phyloP scores from a whole-genome alignment of 306 rosid genomes.

The Quillaja saponaria region DNA sequence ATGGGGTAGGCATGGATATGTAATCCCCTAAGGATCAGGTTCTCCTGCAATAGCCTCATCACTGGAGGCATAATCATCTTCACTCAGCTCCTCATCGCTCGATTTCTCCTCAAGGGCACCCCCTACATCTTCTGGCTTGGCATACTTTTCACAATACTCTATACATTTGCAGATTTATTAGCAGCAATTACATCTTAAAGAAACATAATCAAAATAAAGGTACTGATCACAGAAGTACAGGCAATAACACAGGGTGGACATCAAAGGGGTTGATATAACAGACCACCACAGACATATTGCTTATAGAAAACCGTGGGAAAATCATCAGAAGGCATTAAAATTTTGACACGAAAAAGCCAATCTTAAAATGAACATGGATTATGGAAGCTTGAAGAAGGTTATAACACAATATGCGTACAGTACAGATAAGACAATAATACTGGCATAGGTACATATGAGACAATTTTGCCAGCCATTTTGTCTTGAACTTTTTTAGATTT shows the following conservation, averaged over 20 bases:
- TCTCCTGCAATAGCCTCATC: conserved; percentile 66
- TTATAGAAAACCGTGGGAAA: too few relatives aligned
- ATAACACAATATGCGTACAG: too few relatives aligned
- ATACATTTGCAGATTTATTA: conserved; percentile 19
- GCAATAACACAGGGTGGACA: conserved; percentile 22
- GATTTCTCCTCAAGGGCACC: conserved; percentile 56
- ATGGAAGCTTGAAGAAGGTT: too few relatives aligned
- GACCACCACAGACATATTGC: too few relatives aligned
- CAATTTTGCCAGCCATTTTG: too few relatives aligned
- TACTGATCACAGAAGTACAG: conserved; percentile 9
- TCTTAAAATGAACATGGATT: too few relatives aligned
- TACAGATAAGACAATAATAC: too few relatives aligned
- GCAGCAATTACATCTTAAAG: conserved; percentile 12
- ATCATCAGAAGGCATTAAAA: too few relatives aligned
- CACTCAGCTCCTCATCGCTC: conserved; percentile 76
- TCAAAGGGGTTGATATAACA: not conserved
- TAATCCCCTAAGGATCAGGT: conserved; percentile 61
- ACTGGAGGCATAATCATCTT: conserved; percentile 65
- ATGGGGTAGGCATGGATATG: conserved; percentile 26
- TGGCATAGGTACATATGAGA: too few relatives aligned
- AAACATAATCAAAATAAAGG: conserved; percentile 21
- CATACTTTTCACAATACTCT: conserved; percentile 80
- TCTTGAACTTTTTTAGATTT: too few relatives aligned
- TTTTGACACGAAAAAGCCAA: too few relatives aligned
- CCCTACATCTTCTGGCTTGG: conserved; percentile 74